These are phyloP conservation scores for Hypoxylon crocopeplum DNA, from an alignment of 495 filamentous ascomycete species.

Conservation along the genomic window DNA sequence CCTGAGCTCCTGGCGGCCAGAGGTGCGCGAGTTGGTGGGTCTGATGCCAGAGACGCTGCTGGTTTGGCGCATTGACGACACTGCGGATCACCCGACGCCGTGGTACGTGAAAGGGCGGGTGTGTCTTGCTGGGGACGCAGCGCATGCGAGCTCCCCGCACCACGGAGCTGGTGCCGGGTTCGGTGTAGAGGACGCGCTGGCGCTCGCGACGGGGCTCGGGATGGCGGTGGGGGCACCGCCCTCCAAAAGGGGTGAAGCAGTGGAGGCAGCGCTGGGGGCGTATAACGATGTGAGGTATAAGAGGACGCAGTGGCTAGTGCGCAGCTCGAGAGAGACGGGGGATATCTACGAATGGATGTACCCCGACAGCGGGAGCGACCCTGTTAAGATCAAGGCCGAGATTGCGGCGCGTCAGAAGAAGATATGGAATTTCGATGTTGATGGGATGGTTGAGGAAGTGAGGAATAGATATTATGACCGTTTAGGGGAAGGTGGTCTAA, in stretches of 20 bases:
- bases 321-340: slow-evolving; percentile 8
- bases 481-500: no score
- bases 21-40: background rate
- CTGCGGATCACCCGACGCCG: slow-evolving; percentile 46
- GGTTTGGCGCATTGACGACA: slow-evolving; percentile 56
- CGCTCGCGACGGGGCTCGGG: background rate
- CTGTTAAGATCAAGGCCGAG: background rate
- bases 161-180: slow-evolving; percentile 6
- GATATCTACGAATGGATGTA: slow-evolving; percentile 11
- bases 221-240: background rate
- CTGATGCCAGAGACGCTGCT: slow-evolving; percentile 25
- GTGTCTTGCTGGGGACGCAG: slow-evolving; percentile 43
- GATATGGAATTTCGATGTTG: slow-evolving; percentile 17
- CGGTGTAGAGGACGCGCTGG: slow-evolving; percentile 16
- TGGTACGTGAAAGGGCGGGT: slow-evolving; percentile 35
- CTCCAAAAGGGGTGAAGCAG: background rate
- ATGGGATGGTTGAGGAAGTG: slow-evolving; percentile 5
- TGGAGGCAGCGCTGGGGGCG: background rate
- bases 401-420: background rate
- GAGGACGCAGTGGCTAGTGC: slow-evolving; percentile 13
- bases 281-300: background rate
- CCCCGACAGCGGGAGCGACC: background rate
- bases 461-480: background rate
- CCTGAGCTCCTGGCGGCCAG: slow-evolving; percentile 10
- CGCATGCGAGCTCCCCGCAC: slow-evolving; percentile 48